phyloP scores from a whole-genome alignment of 2,329 filamentous ascomycete genomes.

The Xylariaceae sp. region DNA sequence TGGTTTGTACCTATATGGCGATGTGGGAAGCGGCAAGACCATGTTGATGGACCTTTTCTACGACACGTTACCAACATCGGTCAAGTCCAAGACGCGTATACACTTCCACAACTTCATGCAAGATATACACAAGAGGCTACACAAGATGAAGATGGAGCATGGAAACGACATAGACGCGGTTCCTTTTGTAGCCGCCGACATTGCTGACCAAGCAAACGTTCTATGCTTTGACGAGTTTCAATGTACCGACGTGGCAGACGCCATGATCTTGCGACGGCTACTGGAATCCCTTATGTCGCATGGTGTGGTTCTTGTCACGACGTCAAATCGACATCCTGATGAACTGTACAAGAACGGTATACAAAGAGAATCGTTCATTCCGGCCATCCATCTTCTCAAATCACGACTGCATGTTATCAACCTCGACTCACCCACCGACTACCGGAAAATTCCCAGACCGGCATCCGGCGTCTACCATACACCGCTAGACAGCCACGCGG shows the following conservation, averaged over 20 bases:
- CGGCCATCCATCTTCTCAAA: slow-evolving; percentile 90
- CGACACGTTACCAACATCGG: slow-evolving; percentile 78
- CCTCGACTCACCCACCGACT: slow-evolving; percentile 91
- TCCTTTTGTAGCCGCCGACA: slow-evolving; percentile 90
- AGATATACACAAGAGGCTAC: slow-evolving; percentile 85
- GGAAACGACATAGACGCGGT: slow-evolving; percentile 87
- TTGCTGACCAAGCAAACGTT: slow-evolving; percentile 78
- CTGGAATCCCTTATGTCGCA: slow-evolving; percentile 92
- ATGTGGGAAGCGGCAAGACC: slow-evolving; percentile 96
- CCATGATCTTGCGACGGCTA: slow-evolving; percentile 89
- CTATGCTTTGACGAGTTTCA: slow-evolving; percentile 99
- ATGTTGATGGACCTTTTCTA: slow-evolving; percentile 99
- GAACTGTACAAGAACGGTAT: slow-evolving; percentile 98
- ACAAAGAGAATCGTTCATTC: slow-evolving; percentile 90
- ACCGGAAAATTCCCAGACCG: slow-evolving; percentile 92
- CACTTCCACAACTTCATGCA: slow-evolving; percentile 99
- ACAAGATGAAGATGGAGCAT: slow-evolving; percentile 83
- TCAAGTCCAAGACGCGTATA: slow-evolving; percentile 81
- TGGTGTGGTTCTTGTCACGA: slow-evolving; percentile 93
- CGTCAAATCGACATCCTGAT: slow-evolving; percentile 92
- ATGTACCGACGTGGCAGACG: slow-evolving; percentile 95
- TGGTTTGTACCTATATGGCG: slow-evolving; percentile 91
- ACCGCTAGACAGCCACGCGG: slow-evolving; percentile 72
- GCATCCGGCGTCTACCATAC: slow-evolving; percentile 93
- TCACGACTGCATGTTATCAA: slow-evolving; percentile 82